Evolutionary conservation across 176 grass and related monocot species (phyloP).

Genomic region (Carex littledalei): DNA sequence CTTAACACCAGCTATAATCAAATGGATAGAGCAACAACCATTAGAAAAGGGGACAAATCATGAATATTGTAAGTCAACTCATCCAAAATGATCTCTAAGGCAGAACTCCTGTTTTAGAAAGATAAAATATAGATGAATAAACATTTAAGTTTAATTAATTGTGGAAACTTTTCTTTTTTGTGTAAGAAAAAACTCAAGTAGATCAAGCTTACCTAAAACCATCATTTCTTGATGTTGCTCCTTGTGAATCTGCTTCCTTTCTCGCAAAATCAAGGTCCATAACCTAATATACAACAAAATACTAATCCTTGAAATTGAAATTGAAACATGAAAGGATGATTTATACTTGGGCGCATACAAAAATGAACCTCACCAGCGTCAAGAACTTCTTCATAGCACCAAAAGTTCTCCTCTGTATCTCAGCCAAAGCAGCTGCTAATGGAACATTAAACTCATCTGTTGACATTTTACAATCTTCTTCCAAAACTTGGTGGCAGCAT

Average conservation of each 20-base stretch:
- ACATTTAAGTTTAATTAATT: not conserved
- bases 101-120: slow-evolving; percentile 50
- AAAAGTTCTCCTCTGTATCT: slow-evolving; percentile 51
- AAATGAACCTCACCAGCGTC: slow-evolving; percentile 49
- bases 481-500: slow-evolving; percentile 32
- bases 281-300: slow-evolving; percentile 41
- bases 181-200: not conserved
- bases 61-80: slow-evolving; percentile 72
- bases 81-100: slow-evolving; percentile 83
- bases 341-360: not conserved
- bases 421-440: slow-evolving; percentile 39
- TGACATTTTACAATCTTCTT: slow-evolving; percentile 37
- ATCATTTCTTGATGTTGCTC: slow-evolving; percentile 68
- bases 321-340: not conserved
- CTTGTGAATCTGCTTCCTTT: slow-evolving; percentile 68
- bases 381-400: slow-evolving; percentile 56
- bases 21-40: slow-evolving; percentile 40
- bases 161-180: not conserved
- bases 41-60: slow-evolving; percentile 63
- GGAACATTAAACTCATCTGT: slow-evolving; percentile 37
- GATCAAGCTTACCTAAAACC: slow-evolving; percentile 43
- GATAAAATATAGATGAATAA: slow-evolving; percentile 30
- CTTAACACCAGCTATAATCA: slow-evolving; percentile 9
- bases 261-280: slow-evolving; percentile 71
- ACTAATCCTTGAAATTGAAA: slow-evolving; percentile 6